phyloP scores from a whole-genome alignment of 306 rosid genomes.

The Fragaria ananassa region DNA sequence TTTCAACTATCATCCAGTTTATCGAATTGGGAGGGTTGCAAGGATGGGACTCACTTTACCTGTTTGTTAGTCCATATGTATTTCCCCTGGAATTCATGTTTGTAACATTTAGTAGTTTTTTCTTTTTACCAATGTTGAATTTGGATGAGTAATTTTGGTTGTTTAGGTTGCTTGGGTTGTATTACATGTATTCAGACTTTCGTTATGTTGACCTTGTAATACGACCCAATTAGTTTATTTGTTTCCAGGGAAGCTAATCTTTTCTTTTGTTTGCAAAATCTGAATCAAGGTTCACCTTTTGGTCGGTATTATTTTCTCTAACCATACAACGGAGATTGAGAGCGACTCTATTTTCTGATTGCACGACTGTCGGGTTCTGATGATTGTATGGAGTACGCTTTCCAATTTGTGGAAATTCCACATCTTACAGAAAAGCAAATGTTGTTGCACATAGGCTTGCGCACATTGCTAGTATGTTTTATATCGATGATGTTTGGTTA shows the following conservation, averaged over 20 bases:
- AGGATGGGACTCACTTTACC: slow-evolving; percentile 15
- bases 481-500: too few species aligned
- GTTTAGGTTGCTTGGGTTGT: slow-evolving; percentile 13
- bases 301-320: too few species aligned
- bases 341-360: too few species aligned
- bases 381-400: too few species aligned
- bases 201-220: background rate
- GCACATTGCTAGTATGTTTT: too few species aligned
- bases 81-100: slow-evolving; percentile 15
- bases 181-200: slow-evolving; percentile 13
- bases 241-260: background rate
- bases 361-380: too few species aligned
- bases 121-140: slow-evolving; percentile 2
- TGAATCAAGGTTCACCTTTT: background rate
- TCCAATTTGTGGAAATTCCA: too few species aligned
- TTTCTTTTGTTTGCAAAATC: background rate
- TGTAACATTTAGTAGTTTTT: slow-evolving; percentile 22
- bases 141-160: slow-evolving; percentile 20
- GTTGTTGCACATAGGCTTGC: too few species aligned
- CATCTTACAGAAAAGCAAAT: too few species aligned
- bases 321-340: too few species aligned
- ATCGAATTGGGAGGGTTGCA: slow-evolving; percentile 9
- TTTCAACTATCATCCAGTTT: slow-evolving; percentile 2
- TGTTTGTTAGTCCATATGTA: slow-evolving; percentile 11
- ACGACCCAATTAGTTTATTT: background rate